Evolutionary conservation across 2,329 filamentous ascomycete species (phyloP).

Genomic region (Colletotrichum australisinense): DNA sequence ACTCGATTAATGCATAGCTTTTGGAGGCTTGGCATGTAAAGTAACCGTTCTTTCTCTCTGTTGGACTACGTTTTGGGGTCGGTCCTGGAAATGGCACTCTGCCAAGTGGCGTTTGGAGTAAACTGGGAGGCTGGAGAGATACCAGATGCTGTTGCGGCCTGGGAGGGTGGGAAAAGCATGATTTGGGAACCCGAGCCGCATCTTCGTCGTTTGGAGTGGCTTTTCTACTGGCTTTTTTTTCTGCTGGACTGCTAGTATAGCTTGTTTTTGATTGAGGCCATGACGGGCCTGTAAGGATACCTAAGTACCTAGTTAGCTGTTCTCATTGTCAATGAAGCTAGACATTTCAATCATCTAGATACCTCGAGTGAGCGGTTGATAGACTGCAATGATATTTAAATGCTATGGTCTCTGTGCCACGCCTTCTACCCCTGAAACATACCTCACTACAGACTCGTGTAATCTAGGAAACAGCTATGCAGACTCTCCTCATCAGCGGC

Average conservation of each 20-base stretch:
- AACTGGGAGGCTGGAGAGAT: constrained; percentile 36
- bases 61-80: constrained; percentile 31
- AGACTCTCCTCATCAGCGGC: too few relatives aligned
- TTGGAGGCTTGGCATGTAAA: constrained; percentile 35
- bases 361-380: neutral
- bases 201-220: constrained; percentile 25
- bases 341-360: neutral
- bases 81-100: constrained; percentile 32
- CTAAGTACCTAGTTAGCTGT: constrained; percentile 19
- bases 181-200: constrained; percentile 32
- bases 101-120: constrained; percentile 39
- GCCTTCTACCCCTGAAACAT: too few relatives aligned
- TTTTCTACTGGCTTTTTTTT: constrained; percentile 15
- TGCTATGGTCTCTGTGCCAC: neutral
- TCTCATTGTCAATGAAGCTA: constrained; percentile 24
- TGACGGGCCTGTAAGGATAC: constrained; percentile 26
- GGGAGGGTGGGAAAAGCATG: constrained; percentile 33
- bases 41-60: constrained; percentile 35
- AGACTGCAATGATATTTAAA: neutral
- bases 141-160: constrained; percentile 37
- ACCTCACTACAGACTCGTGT: too few relatives aligned
- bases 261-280: constrained; percentile 25
- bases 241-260: constrained; percentile 26
- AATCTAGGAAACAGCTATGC: too few relatives aligned
- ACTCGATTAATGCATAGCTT: constrained; percentile 34